Evolutionary conservation across 73 alveolate species (phyloP), one percentile per base, ranked within the genome.

Genomic region (Paraurostyla sp.): DNA sequence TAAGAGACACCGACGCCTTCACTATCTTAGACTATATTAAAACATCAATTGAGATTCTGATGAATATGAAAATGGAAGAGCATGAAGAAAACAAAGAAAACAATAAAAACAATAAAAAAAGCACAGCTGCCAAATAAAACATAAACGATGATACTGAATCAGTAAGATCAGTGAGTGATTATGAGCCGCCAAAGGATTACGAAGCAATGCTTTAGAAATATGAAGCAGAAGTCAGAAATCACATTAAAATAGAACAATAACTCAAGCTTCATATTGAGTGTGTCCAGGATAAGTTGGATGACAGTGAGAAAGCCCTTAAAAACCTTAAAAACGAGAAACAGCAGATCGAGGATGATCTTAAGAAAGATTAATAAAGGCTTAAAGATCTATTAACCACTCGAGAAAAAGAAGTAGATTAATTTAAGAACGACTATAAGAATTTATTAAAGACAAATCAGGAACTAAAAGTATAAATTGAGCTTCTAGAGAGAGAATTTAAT

Each of bases 221-320:
- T 16, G 97, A 93, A 56, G 91, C 91, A 23, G 97, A 93, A 43
- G 94, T 93, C 41, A 43, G 97, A 80, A 82, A 91, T 46, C 97
- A 93, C 45, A 93, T 93, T 15, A 65, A 81, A 49, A 91, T 93
- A 6, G 97, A 93, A 58, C 89, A 93, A 62, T 91, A 93, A 86
- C 51, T 93, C 82, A 93, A 93, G 54, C 58, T 93, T 36, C 95
- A 93, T 51, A 92, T 91, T 33, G 97, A 93, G 59, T 52, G 89
- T 56, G 80, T 93, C 9, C 92, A 91, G 48, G 94, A 87, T 36
- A 93, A 93, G 54, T 56, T 76, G 52, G 89, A 91, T 30, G 91
- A 86, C 29, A 20, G 50, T 15, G 83, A 88, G 20, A 81, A 59
- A 40, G 73, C 56, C 30, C 58, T 36, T 7, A 62, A 81, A 38